Evolutionary conservation across 495 filamentous ascomycete genomes (phyloP).

Genomic region (Cryomyces minteri): DNA sequence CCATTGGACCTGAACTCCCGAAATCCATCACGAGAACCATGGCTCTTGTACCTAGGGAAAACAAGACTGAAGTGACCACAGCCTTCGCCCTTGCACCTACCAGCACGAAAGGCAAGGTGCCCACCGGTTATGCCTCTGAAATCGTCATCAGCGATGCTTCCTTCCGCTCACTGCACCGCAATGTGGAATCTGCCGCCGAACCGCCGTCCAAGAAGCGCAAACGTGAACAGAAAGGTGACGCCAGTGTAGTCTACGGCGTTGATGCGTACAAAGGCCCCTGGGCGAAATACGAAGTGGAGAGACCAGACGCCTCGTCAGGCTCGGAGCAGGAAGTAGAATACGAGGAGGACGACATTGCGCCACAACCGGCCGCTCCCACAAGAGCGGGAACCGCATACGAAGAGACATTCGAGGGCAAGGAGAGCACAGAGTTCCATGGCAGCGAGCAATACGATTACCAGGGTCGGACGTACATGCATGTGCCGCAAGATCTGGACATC

Average conservation of each 20-base stretch:
- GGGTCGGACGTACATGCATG: constrained; percentile 84
- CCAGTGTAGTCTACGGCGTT: constrained; percentile 66
- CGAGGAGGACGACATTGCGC: constrained; percentile 41
- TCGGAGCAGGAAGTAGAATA: constrained; percentile 53
- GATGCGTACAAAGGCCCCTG: constrained; percentile 84
- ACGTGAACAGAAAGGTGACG: constrained; percentile 67
- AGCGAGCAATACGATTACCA: constrained; percentile 72
- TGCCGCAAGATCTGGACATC: constrained; percentile 88
- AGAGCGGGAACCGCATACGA: constrained; percentile 43
- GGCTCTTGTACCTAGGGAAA: too few species aligned
- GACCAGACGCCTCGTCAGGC: constrained; percentile 22
- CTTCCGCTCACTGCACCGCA: constrained; percentile 40
- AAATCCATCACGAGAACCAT: too few species aligned
- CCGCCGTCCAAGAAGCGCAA: constrained; percentile 49
- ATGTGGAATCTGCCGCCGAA: constrained; percentile 64
- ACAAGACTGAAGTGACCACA: too few species aligned
- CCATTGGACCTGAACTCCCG: too few species aligned
- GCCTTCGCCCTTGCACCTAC: too few species aligned
- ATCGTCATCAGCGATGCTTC: constrained; percentile 75
- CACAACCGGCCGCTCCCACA: constrained; percentile 31
- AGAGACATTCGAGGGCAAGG: constrained; percentile 30
- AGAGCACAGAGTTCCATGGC: constrained; percentile 82
- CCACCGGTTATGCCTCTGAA: constrained; percentile 79
- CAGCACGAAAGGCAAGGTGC: constrained; percentile 59
- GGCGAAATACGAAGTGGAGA: constrained; percentile 61